Conservation (phyloP, 2,329 filamentous ascomycete species). For the Rhynchosporium graminicola region DNA sequence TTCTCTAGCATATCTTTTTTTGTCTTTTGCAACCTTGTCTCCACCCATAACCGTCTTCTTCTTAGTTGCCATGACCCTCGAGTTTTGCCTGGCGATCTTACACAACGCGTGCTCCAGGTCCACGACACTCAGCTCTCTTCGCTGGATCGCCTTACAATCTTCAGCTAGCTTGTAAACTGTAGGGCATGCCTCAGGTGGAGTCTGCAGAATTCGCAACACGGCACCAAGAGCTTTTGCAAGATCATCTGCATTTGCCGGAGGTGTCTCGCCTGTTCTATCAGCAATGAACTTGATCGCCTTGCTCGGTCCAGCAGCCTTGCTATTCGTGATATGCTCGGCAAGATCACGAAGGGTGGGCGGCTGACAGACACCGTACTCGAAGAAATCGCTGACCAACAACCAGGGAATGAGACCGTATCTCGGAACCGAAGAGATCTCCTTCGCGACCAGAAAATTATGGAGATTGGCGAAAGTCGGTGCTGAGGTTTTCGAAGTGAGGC, state of each 20-base stretch:
- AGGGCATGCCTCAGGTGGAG: not conserved
- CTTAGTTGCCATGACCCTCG: not conserved
- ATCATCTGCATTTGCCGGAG: not conserved
- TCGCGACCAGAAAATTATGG: conserved; percentile 7
- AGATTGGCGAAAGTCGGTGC: conserved; percentile 10
- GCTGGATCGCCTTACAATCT: conserved; percentile 14
- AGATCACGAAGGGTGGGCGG: conserved; percentile 13
- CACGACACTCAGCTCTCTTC: conserved; percentile 12
- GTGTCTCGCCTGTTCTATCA: not conserved
- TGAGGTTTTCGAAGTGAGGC: not conserved
- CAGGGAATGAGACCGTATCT: conserved; percentile 16
- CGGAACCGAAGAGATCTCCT: conserved; percentile 12
- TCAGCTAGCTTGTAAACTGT: conserved; percentile 33
- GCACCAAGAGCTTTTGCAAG: conserved; percentile 1
- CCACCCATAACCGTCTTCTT: not conserved
- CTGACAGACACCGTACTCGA: conserved; percentile 18
- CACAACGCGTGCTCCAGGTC: conserved; percentile 25
- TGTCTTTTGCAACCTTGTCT: too few species aligned
- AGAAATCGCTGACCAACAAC: conserved; percentile 21
- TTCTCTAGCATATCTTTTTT: not conserved
- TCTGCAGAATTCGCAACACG: conserved; percentile 11
- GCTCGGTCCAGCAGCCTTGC: conserved; percentile 11
- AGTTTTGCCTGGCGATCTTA: conserved; percentile 19
- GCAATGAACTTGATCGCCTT: conserved; percentile 10
- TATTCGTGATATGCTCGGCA: conserved; percentile 15